Conservation (phyloP, 2,329 filamentous ascomycete genomes). For the Alternaria gansuensis region DNA sequence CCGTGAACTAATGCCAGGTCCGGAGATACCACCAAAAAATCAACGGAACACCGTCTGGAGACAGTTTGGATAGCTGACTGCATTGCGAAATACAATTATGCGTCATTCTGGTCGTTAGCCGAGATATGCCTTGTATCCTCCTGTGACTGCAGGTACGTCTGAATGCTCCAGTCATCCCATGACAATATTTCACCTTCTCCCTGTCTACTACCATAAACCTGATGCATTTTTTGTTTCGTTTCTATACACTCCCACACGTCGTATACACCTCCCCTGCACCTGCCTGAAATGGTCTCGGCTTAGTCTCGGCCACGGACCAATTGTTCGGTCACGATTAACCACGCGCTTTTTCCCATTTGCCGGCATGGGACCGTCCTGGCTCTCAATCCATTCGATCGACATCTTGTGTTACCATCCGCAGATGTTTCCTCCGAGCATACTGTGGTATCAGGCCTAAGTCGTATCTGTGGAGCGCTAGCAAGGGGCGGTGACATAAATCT, state of each 20-base stretch:
- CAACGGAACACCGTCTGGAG: slow-evolving; percentile 42
- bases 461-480: no score
- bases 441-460: no score
- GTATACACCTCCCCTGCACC: slow-evolving; percentile 21
- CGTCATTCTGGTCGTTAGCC: slow-evolving; percentile 10
- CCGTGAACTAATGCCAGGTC: slow-evolving; percentile 58
- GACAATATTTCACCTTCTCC: slow-evolving; percentile 13
- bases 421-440: slow-evolving; percentile 16
- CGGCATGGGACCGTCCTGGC: not conserved
- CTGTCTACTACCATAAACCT: slow-evolving; percentile 1
- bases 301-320: slow-evolving; percentile 25
- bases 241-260: not conserved
- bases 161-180: slow-evolving; percentile 16
- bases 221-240: slow-evolving; percentile 9
- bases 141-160: slow-evolving; percentile 18
- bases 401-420: slow-evolving; percentile 7
- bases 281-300: slow-evolving; percentile 29
- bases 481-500: no score
- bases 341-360: slow-evolving; percentile 20
- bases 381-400: slow-evolving; percentile 17
- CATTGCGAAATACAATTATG: slow-evolving; percentile 1
- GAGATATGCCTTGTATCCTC: slow-evolving; percentile 8
- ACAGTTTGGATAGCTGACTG: slow-evolving; percentile 34
- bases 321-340: slow-evolving; percentile 20
- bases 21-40: slow-evolving; percentile 40